Evolutionary conservation across 768 basidiomycete species (phyloP).

Genomic region (Collybiopsis confluens): DNA sequence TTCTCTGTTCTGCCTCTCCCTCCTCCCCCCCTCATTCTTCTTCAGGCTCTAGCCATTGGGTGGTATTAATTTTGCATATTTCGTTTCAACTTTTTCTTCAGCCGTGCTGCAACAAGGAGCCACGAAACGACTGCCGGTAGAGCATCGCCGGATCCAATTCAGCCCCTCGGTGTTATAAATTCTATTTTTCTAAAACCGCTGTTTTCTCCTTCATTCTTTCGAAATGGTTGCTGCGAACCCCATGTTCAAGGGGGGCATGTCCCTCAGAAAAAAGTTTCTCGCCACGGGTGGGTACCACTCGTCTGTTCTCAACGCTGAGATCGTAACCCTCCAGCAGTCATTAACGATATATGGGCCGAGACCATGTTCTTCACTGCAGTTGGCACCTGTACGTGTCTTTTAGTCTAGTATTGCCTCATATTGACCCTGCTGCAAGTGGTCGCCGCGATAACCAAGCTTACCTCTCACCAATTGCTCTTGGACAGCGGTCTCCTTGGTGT

Average conservation of each 20-base stretch:
- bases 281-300: slow-evolving; percentile 23
- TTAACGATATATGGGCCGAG: slow-evolving; percentile 67
- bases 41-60: background rate
- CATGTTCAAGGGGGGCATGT: slow-evolving; percentile 24
- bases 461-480: slow-evolving; percentile 43
- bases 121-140: background rate
- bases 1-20: too few species aligned
- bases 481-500: slow-evolving; percentile 59
- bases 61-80: background rate
- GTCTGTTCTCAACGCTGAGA: too few species aligned
- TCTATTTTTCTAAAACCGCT: background rate
- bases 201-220: background rate
- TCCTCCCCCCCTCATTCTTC: background rate
- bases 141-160: background rate
- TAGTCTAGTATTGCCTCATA: slow-evolving; percentile 9
- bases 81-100: background rate
- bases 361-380: slow-evolving; percentile 56
- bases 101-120: background rate
- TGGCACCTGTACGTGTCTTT: slow-evolving; percentile 42
- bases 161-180: background rate
- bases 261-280: slow-evolving; percentile 30
- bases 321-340: slow-evolving; percentile 23
- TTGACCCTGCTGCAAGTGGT: slow-evolving; percentile 43
- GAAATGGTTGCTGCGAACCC: slow-evolving; percentile 24
- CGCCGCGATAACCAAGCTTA: slow-evolving; percentile 45